Conservation (phyloP, 1,284 basidiomycete species). For the Agaricales sp. region DNA sequence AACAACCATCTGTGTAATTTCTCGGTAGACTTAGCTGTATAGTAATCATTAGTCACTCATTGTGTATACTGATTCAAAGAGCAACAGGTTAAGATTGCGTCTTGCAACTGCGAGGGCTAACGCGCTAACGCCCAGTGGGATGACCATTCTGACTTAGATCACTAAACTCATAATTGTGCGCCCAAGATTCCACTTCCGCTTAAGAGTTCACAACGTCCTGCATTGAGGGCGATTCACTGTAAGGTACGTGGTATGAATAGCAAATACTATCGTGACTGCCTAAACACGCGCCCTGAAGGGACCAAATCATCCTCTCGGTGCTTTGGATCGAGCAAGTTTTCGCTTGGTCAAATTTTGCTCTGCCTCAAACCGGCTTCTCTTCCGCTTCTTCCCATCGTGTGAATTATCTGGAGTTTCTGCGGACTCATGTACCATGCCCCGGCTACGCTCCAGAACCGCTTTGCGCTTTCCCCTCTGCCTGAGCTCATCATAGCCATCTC, state of each 20-base stretch:
- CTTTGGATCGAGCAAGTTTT: background rate
- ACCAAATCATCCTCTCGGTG: background rate
- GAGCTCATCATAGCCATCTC: conserved; percentile 71
- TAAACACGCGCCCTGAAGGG: no score
- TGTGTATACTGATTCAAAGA: no score
- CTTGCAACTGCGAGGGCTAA: no score
- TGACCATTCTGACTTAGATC: no score
- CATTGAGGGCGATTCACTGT: no score
- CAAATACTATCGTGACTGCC: no score
- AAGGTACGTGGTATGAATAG: no score
- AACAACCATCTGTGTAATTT: background rate
- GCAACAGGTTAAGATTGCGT: no score
- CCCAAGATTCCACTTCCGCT: no score
- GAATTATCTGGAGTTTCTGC: conserved; percentile 31
- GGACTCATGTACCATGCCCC: conserved; percentile 27
- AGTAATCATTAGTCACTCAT: background rate
- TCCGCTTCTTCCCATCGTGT: conserved; percentile 37
- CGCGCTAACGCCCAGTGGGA: no score
- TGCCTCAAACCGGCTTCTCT: conserved; percentile 70
- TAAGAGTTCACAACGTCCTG: no score
- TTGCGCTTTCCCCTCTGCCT: conserved; percentile 58
- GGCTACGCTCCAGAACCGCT: conserved; percentile 46
- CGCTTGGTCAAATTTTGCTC: conserved; percentile 47
- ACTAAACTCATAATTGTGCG: no score
- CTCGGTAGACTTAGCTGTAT: background rate